Evolutionary conservation across 2,329 filamentous ascomycete genomes (phyloP), one percentile per base, ranked within the genome.

Genomic region (Exophiala xenobiotica): DNA sequence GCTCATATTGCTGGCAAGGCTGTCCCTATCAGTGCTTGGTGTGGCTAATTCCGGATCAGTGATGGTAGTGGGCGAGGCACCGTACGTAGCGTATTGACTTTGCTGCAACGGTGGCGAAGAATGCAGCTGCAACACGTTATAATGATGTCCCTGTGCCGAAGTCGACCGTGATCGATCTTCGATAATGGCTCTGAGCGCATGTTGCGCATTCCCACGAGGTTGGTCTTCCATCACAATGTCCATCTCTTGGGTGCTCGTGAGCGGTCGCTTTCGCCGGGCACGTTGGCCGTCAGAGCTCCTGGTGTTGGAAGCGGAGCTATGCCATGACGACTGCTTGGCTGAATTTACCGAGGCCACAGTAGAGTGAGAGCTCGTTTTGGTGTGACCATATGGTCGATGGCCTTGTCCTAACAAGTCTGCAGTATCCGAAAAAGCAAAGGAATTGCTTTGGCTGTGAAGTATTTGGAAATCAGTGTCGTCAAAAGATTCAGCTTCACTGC

Each of bases 21-120:
- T 78, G 54, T 74, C 77, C 31, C 75, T 74, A 47, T 79, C 77
- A 12, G 77, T 79, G 52, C 70, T 76, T 2, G 78, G 78, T 0
- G 78, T 80, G 2, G 71, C 71, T 44, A 78, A 59, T 48, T 74
- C 74, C 7, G 74, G 70, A 54, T 78, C 74, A 6, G 75, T 74
- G 51, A 76, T 69, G 22, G 74, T 78, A 2, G 74, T 76, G 14
- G 78, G 77, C n/a, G 75, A 77, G 16, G 65, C 66, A 53, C 70
- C 75, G 37, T 69, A 65, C 43, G 71, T 70, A 11, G 64, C 64
- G 27, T 67, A 62, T 43, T 67, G 63, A n/a, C 67, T 61, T 47
- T 73, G 70, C 33, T 68, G 67, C 40, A 65, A 61, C 18, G 73
- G 73, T 22, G 73, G 73, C 0, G 73, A 76, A 12, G 73, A 76